Percentiles rank a stretch among this genome's conserved stretches.
Conservation (phyloP, 495 filamentous ascomycete species). For the Immersiella caudata region DNA sequence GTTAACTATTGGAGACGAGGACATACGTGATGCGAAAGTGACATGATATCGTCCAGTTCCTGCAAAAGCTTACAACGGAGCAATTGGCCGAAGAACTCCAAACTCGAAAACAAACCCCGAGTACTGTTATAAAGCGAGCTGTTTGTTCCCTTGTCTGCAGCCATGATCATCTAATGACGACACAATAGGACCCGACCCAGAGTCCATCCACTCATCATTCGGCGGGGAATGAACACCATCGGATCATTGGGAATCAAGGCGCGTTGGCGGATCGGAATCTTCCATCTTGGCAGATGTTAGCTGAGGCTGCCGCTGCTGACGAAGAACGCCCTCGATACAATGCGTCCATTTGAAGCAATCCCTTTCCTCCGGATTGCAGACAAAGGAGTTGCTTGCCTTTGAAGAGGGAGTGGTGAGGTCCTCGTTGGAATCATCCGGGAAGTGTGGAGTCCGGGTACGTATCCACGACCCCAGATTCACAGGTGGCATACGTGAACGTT, state of each 20-base stretch:
- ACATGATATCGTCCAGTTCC: conserved; percentile 21
- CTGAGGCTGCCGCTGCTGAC: not conserved
- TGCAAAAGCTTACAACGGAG: not conserved
- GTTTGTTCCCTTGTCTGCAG: not conserved
- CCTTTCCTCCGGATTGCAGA: not conserved
- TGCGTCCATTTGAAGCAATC: not conserved
- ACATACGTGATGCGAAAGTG: conserved; percentile 34
- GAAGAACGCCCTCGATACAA: not conserved
- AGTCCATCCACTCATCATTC: not conserved
- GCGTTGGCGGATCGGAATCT: not conserved
- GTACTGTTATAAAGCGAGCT: not conserved
- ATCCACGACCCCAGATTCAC: no score
- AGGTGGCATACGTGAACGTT: no score
- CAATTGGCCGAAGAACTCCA: not conserved
- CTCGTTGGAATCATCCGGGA: no score
- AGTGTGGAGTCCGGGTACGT: no score
- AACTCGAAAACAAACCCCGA: not conserved
- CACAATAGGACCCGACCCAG: not conserved
- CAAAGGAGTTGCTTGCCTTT: not conserved
- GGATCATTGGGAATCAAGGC: not conserved
- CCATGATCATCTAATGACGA: conserved; percentile 2
- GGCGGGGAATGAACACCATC: not conserved
- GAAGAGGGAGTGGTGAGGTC: not conserved
- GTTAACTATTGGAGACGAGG: not conserved
- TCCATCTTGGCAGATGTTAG: not conserved